Evolutionary conservation across 495 filamentous ascomycete species (phyloP).

Genomic region (Pyrenopolyporus hunteri): DNA sequence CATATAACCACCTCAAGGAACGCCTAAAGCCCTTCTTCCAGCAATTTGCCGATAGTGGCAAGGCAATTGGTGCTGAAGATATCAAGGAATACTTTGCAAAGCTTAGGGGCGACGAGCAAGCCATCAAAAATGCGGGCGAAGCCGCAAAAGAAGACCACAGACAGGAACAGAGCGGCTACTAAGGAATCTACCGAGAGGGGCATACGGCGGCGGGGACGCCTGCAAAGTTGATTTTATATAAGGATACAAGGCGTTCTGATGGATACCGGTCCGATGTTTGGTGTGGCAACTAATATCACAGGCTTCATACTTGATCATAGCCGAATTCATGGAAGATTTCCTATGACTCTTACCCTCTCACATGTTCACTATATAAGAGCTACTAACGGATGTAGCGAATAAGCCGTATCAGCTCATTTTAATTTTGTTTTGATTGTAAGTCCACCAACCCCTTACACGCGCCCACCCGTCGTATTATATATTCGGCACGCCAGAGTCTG

Average conservation of each 20-base stretch:
- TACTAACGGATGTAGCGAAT: no score
- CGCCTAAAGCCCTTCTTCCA: conserved; percentile 90
- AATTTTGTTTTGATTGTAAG: background rate
- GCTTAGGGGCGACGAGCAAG: conserved; percentile 80
- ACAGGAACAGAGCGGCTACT: conserved; percentile 67
- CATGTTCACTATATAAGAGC: no score
- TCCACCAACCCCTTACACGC: no score
- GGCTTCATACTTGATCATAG: conserved; percentile 16
- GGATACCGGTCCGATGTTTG: background rate
- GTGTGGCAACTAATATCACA: conserved; percentile 19
- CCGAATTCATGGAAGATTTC: conserved; percentile 8
- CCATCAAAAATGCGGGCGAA: conserved; percentile 55
- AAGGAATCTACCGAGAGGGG: background rate
- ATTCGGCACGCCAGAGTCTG: background rate
- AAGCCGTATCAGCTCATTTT: background rate
- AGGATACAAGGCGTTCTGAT: background rate
- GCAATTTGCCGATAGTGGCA: conserved; percentile 89
- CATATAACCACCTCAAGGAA: conserved; percentile 92
- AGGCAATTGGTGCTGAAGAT: conserved; percentile 87
- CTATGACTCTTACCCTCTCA: no score
- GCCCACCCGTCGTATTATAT: background rate
- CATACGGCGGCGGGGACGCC: background rate
- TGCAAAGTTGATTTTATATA: background rate
- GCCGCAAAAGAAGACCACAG: conserved; percentile 54
- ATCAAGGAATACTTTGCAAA: conserved; percentile 96